phyloP scores from a whole-genome alignment of 2,329 filamentous ascomycete species.

The Colletotrichum destructivum region DNA sequence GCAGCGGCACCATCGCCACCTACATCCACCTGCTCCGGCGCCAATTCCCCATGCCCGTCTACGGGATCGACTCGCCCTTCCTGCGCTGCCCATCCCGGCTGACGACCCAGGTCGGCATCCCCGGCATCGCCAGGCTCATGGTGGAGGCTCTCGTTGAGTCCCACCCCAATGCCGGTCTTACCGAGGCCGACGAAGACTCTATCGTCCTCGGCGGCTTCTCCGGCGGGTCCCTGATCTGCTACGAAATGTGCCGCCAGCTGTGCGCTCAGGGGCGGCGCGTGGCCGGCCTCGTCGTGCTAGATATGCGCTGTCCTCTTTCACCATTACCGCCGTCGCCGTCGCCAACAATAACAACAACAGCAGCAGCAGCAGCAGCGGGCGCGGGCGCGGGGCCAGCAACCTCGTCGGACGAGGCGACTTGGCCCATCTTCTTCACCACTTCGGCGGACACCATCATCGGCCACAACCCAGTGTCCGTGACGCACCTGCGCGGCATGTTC shows the following conservation, averaged over 20 bases:
- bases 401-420: not conserved
- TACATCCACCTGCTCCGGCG: conserved; percentile 23
- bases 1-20: conserved; percentile 21
- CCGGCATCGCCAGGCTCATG: conserved; percentile 15
- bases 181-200: not conserved
- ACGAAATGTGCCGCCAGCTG: conserved; percentile 22
- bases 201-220: conserved; percentile 17
- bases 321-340: not conserved
- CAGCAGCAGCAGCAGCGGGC: too few relatives aligned
- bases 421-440: conserved; percentile 1
- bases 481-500: conserved; percentile 12
- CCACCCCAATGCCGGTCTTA: not conserved
- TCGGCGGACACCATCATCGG: not conserved
- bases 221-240: conserved; percentile 14
- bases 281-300: conserved; percentile 11
- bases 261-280: not conserved
- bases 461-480: not conserved
- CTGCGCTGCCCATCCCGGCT: conserved; percentile 9
- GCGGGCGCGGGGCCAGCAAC: too few relatives aligned
- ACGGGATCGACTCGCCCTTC: conserved; percentile 23
- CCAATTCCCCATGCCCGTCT: not conserved
- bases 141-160: conserved; percentile 6
- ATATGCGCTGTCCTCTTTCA: conserved; percentile 16
- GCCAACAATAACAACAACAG: not conserved
- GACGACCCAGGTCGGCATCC: conserved; percentile 11